A percentile compares a stretch with the other conserved stretches of the same genome.
Evolutionary conservation across 257 asterid species (phyloP).

Genomic region (Jaltomata sinuosa): DNA sequence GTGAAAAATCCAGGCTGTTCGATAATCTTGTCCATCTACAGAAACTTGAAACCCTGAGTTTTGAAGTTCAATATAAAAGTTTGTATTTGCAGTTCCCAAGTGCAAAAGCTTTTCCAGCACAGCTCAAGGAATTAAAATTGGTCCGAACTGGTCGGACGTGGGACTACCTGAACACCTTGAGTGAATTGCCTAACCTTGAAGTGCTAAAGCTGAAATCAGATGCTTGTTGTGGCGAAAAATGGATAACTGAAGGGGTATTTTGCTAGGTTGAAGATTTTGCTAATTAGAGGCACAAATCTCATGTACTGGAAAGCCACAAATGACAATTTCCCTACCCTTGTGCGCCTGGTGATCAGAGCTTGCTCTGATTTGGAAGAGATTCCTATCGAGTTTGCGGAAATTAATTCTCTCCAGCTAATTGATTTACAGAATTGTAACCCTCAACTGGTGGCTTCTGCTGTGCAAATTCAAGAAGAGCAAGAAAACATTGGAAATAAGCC

Average conservation of each 20-base stretch:
- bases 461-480: not conserved
- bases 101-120: constrained; percentile 11
- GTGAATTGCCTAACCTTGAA: not conserved
- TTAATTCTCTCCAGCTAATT: no score
- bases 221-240: not conserved
- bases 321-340: not conserved
- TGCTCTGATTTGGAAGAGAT: not conserved
- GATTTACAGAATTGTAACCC: not conserved
- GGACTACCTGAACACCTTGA: not conserved
- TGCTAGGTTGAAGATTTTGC: no score
- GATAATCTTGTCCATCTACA: no score
- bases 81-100: not conserved
- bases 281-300: not conserved
- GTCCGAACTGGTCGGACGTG: not conserved
- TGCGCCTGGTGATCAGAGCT: not conserved
- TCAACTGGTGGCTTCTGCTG: not conserved
- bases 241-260: not conserved
- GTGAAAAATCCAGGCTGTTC: no score
- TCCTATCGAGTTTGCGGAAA: not conserved
- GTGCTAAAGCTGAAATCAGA: not conserved
- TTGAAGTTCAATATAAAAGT: no score
- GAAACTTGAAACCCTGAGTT: no score
- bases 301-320: not conserved
- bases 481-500: not conserved
- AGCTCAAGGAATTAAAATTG: not conserved